These are phyloP conservation scores for Tricladium varicosporioides DNA, from an alignment of 2,329 filamentous ascomycete species.

Conservation along the genomic window DNA sequence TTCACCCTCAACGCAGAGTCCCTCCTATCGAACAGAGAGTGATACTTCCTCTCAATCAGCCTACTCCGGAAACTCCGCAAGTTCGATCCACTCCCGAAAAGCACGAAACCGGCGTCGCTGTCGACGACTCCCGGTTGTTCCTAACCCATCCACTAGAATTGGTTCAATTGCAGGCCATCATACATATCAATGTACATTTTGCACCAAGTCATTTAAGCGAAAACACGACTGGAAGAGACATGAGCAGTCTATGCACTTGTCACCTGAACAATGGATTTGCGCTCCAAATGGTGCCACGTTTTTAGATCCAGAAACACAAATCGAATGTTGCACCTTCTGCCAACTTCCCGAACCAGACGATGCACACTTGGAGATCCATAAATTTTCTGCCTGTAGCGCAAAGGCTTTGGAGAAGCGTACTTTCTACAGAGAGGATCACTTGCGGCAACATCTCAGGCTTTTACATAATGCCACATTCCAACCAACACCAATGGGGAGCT, in stretches of 20 bases:
- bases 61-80: not conserved
- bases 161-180: not conserved
- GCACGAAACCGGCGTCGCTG: not conserved
- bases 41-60: not conserved
- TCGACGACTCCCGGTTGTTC: not conserved
- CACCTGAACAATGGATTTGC: not conserved
- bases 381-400: not conserved
- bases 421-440: not conserved
- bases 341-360: not conserved
- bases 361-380: not conserved
- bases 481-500: not conserved
- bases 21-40: not conserved
- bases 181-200: not conserved
- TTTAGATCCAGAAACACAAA: not conserved
- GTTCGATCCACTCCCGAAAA: not conserved
- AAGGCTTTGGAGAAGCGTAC: not conserved
- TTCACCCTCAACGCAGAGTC: not conserved
- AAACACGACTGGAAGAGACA: slow-evolving; percentile 1
- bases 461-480: not conserved
- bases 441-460: not conserved
- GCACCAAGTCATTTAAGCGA: not conserved
- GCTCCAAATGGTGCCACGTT: not conserved
- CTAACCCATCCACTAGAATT: not conserved
- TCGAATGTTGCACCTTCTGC: not conserved
- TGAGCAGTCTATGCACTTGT: not conserved